Evolutionary conservation across 139 green algal species (phyloP).

Genomic region (Tetradesmus obliquus): DNA sequence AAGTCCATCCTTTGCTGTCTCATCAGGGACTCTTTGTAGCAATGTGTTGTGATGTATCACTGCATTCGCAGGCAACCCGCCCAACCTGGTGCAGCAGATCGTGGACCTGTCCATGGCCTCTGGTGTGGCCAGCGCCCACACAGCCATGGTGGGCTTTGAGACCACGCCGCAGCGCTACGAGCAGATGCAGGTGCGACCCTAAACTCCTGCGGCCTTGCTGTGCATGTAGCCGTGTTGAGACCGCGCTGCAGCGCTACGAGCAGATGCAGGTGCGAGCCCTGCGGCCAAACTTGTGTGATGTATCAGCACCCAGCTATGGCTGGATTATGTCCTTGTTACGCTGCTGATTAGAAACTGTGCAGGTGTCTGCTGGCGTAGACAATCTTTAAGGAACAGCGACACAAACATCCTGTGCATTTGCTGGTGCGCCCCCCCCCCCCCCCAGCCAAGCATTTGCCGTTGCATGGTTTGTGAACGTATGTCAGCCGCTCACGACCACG

Average conservation of each 20-base stretch:
- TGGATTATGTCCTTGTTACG: no score
- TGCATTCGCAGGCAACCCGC: conserved; percentile 14
- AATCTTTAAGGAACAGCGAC: no score
- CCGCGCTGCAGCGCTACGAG: conserved; percentile 42
- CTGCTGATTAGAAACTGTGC: no score
- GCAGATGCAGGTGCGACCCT: conserved; percentile 46
- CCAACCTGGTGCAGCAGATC: conserved; percentile 36
- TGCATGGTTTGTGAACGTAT: not conserved
- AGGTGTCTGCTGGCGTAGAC: no score
- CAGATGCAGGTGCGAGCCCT: conserved; percentile 43
- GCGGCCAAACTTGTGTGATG: not conserved
- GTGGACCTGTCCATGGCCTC: conserved; percentile 54
- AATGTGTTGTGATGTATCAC: not conserved
- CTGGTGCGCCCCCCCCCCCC: not conserved
- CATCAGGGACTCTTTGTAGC: not conserved
- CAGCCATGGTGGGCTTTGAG: conserved; percentile 70
- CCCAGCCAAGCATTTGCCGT: not conserved
- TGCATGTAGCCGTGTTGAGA: conserved; percentile 53
- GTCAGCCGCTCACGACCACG: no score
- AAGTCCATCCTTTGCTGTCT: not conserved
- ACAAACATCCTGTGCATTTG: not conserved
- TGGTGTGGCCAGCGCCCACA: conserved; percentile 64
- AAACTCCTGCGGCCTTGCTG: not conserved
- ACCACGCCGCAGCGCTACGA: conserved; percentile 52
- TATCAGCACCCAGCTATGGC: not conserved